Evolutionary conservation across 164 flowering plant genomes (phyloP), one percentile per base, ranked within the genome.

Genomic region (Aristolochia fimbriata): DNA sequence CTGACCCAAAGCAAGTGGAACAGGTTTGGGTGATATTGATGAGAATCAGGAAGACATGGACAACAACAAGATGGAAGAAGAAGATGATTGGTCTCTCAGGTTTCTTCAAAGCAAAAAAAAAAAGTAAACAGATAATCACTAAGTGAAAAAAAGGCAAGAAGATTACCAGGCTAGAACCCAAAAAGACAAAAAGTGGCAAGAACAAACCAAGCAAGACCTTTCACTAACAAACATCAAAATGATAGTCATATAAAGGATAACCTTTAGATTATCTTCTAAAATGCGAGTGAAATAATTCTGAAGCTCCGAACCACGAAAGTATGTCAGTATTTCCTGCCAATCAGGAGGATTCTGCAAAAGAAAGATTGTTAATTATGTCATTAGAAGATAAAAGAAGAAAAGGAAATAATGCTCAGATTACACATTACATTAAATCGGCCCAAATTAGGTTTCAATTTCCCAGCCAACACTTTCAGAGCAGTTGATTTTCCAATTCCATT

Each of bases 401-500:
- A 22, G 16, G 55, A 65, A 55, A 24, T 3, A 56, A 0, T 15
- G 15, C 31, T 16, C 43, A 50, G 37, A 57, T 4, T 60, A 14
- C 15, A 17, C 11, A 58, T 75, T 84, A 94, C 99, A 73, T 73
- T 81, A 69, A 91, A 94, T 45, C 96, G 93, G n/a, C 99, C 97
- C 75, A 94, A 67, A 62, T 94, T 94, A 59, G 99, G 99, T 61
- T 94, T 94, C 76, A 94, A 60, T 64, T 87, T 94, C 57, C 97
- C 99, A 65, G 99, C 97, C 76, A 94, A 76, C 62, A 94, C 86
- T 81, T 94, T 94, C 15, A 94, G 89, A 6, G 97, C 97, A 70
- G 99, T 94, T 1, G 99, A 91, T 65, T 94, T 94, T 47, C 99
- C 97, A 70, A 94, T 94, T 11, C 99, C 99, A 78, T 94, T 94